Percentiles rank a stretch among this genome's conserved stretches.
Evolutionary conservation across 495 filamentous ascomycete genomes (phyloP).

Genomic region (Oleoguttula mirabilis): DNA sequence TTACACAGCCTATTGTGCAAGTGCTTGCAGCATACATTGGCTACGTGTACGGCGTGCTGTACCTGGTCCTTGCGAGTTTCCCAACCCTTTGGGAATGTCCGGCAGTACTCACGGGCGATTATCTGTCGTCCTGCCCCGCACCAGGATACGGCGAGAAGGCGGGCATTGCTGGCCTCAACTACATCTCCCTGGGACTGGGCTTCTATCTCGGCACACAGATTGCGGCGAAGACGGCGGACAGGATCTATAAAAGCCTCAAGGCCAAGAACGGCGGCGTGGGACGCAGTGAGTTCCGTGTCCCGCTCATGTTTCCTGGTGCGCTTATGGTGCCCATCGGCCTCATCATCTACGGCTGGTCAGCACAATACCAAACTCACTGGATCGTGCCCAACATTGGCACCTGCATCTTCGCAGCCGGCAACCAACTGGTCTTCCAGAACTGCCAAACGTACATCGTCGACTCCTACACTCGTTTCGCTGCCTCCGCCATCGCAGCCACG

Average conservation of each 20-base stretch:
- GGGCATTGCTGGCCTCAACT: slow-evolving; percentile 55
- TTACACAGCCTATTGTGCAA: slow-evolving; percentile 42
- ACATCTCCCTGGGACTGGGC: slow-evolving; percentile 58
- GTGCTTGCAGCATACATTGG: slow-evolving; percentile 50
- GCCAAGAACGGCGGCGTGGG: slow-evolving; percentile 44
- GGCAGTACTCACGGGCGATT: slow-evolving; percentile 14
- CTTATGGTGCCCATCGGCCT: slow-evolving; percentile 51
- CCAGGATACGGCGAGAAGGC: slow-evolving; percentile 43
- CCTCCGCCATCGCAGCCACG: slow-evolving; percentile 56
- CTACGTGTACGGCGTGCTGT: slow-evolving; percentile 62
- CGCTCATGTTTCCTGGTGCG: slow-evolving; percentile 47
- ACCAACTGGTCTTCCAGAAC: slow-evolving; percentile 55
- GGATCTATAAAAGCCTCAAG: slow-evolving; percentile 52
- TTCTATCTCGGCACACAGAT: slow-evolving; percentile 55
- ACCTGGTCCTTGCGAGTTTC: slow-evolving; percentile 60
- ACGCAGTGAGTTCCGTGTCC: slow-evolving; percentile 56
- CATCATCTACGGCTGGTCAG: slow-evolving; percentile 63
- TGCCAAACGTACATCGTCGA: slow-evolving; percentile 71
- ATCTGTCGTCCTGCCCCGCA: no score
- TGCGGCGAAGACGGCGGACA: slow-evolving; percentile 51
- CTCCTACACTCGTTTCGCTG: slow-evolving; percentile 60
- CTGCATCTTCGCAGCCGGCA: slow-evolving; percentile 43
- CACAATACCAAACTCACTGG: slow-evolving; percentile 52
- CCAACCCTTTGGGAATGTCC: slow-evolving; percentile 45
- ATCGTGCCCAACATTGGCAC: slow-evolving; percentile 62